Base-by-base conservation (phyloP, 2,329 filamentous ascomycete species). In the Colletotrichum sp. region DNA sequence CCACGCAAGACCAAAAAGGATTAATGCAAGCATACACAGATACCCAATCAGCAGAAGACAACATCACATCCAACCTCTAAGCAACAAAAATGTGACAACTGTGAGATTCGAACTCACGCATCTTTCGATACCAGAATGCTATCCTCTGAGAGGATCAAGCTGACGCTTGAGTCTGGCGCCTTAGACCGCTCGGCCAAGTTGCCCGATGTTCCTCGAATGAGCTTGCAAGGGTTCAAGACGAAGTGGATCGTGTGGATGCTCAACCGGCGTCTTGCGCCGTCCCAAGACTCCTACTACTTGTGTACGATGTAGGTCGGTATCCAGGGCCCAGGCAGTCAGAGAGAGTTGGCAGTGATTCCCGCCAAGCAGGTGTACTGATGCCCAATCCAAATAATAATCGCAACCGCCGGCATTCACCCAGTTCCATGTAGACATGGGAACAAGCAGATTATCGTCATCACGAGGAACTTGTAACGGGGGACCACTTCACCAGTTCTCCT, bases 161-260 rank as follows among this genome's bases (percentile, higher is more conserved):
- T 16, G 15, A 6, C 34, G 22, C 74, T 75, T 75, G 74, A 75
- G 74, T 75, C 74, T 75, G 74, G 74, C 74, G 74, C 74, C 74
- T 75, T 75, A 75, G 74, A 75, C 73, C 73, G 73, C 73, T 75
- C 73, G 70, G 73, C 73, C 73, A 75, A 75, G 70, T 75, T 75
- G 73, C 73, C 73, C 56, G 7, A 25, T 30, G 25, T 39, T 64
- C 16, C 27, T 64, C 60, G 3, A 2, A 5, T 1, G 6, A 1
- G 7, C 18, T 18, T n/a, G n/a, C n/a, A 10, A 64, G 32, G 22
- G 15, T 13, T 43, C n/a, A 64, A 28, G n/a, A 28, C 5, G 15
- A n/a, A 15, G 66, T 69, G 66, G 55, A 61, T 61, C 55, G 27
- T 25, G 66, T 69, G 34, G 66, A 48, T 69, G 55, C 22, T 56